Conservation (phyloP, 345 rosid species). For the Streptanthus diversifolius region DNA sequence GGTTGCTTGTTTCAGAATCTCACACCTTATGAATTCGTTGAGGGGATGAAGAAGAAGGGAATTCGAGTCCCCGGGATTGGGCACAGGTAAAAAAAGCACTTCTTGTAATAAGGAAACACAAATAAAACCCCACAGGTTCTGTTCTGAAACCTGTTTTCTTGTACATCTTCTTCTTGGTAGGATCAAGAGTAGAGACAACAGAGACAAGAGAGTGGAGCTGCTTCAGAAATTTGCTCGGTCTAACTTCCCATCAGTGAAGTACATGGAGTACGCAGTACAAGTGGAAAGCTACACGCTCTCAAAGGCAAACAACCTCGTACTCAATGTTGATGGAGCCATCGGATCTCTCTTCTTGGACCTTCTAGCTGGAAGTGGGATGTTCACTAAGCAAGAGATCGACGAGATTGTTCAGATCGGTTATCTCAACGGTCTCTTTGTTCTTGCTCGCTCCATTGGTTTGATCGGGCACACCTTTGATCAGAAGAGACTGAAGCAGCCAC, state of each 20-base stretch:
- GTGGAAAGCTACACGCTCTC: conserved; percentile 90
- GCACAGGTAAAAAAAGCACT: conserved; percentile 56
- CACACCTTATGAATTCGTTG: conserved; percentile 91
- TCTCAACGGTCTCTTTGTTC: conserved; percentile 83
- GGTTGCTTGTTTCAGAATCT: conserved; percentile 53
- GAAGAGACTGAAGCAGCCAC: conserved; percentile 96
- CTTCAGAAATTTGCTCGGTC: conserved; percentile 86
- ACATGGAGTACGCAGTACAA: conserved; percentile 89
- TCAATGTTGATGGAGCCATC: conserved; percentile 87
- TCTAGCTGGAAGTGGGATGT: conserved; percentile 90
- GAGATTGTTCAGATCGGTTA: conserved; percentile 87
- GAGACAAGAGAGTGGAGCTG: conserved; percentile 95
- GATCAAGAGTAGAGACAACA: conserved; percentile 97
- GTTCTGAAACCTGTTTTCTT: neutral
- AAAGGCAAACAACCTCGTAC: conserved; percentile 81
- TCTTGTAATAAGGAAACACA: neutral
- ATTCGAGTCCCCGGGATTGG: conserved; percentile 98
- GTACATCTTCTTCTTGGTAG: conserved; percentile 31
- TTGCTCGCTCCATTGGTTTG: conserved; percentile 89
- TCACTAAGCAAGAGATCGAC: conserved; percentile 87
- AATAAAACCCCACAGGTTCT: neutral
- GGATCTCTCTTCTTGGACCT: conserved; percentile 97
- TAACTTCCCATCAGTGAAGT: conserved; percentile 86
- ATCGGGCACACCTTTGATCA: conserved; percentile 96
- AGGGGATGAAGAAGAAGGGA: conserved; percentile 97